These are phyloP conservation scores for Curvularia lunata DNA, from an alignment of 2,329 filamentous ascomycete species.

Conservation along the genomic window DNA sequence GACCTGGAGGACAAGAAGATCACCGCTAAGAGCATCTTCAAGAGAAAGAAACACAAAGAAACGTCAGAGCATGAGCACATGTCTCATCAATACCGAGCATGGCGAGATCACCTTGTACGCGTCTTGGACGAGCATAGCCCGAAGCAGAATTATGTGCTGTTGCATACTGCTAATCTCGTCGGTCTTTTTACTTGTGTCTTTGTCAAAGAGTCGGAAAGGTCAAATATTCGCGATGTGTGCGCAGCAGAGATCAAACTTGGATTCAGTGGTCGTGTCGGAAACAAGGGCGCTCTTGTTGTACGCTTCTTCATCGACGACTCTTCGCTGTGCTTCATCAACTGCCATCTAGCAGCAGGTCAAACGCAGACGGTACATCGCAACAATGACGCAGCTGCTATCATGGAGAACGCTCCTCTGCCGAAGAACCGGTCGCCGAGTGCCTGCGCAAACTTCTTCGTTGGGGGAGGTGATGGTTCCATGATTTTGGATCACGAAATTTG, in stretches of 20 bases:
- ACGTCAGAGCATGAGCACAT: slow-evolving; percentile 84
- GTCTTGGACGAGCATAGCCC: slow-evolving; percentile 85
- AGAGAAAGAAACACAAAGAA: slow-evolving; percentile 78
- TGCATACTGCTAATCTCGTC: slow-evolving; percentile 89
- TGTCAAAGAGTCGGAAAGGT: slow-evolving; percentile 78
- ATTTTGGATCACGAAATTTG: slow-evolving; percentile 98
- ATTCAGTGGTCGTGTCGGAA: slow-evolving; percentile 93
- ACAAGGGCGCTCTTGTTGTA: slow-evolving; percentile 91
- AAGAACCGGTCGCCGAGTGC: slow-evolving; percentile 69
- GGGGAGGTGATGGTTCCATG: slow-evolving; percentile 94
- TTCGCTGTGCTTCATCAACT: slow-evolving; percentile 95
- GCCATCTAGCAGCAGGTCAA: slow-evolving; percentile 93
- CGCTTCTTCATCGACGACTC: slow-evolving; percentile 95
- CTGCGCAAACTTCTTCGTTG: slow-evolving; percentile 78
- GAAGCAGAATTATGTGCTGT: slow-evolving; percentile 76
- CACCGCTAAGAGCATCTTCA: slow-evolving; percentile 93
- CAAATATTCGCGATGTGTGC: slow-evolving; percentile 77
- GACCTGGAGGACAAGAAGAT: slow-evolving; percentile 97
- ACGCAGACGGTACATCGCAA: slow-evolving; percentile 88
- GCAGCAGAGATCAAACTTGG: slow-evolving; percentile 90
- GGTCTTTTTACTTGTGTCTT: slow-evolving; percentile 97
- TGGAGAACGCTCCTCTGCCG: slow-evolving; percentile 80
- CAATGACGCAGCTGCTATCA: slow-evolving; percentile 87
- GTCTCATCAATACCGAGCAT: slow-evolving; percentile 96
- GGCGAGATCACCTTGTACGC: slow-evolving; percentile 87